Evolutionary conservation across 2,329 filamentous ascomycete species (phyloP).

Genomic region (Hymenoscyphus fraxineus): DNA sequence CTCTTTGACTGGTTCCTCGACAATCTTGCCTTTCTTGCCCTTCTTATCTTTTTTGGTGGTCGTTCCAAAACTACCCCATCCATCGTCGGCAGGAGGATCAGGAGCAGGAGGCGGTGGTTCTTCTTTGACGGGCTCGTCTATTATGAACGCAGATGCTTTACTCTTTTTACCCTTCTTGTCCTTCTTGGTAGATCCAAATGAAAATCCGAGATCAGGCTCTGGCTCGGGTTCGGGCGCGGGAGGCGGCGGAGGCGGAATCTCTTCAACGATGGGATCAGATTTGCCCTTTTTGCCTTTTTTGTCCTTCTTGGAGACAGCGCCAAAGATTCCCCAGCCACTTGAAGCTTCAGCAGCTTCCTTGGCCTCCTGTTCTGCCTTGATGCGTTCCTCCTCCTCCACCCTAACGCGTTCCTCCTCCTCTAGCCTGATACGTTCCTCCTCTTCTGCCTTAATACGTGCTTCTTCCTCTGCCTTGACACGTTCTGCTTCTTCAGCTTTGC

Average conservation of each 20-base stretch:
- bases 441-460: constrained; percentile 36
- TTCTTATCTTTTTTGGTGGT: constrained; percentile 29
- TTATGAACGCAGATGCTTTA: background rate
- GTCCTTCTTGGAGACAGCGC: constrained; percentile 31
- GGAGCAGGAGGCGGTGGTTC: constrained; percentile 24
- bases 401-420: constrained; percentile 22
- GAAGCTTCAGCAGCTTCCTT: constrained; percentile 42
- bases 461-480: constrained; percentile 40
- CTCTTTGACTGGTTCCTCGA: constrained; percentile 8
- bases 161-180: constrained; percentile 43
- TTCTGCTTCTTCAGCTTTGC: constrained; percentile 39
- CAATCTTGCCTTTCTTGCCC: background rate
- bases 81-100: constrained; percentile 28
- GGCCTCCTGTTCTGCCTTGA: constrained; percentile 43
- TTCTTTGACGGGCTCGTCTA: constrained; percentile 11
- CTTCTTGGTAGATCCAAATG: constrained; percentile 11
- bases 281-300: constrained; percentile 43
- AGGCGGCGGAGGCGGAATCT: constrained; percentile 22
- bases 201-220: constrained; percentile 19
- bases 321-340: constrained; percentile 33
- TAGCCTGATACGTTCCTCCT: constrained; percentile 10
- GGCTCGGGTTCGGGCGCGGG: constrained; percentile 34
- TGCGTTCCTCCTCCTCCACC: constrained; percentile 36
- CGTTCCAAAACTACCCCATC: constrained; percentile 15
- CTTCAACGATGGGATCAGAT: constrained; percentile 12